These are phyloP conservation scores for Hanseniaspora gamundiae DNA, from an alignment of 1,139 yeast species.

Conservation along the genomic window DNA sequence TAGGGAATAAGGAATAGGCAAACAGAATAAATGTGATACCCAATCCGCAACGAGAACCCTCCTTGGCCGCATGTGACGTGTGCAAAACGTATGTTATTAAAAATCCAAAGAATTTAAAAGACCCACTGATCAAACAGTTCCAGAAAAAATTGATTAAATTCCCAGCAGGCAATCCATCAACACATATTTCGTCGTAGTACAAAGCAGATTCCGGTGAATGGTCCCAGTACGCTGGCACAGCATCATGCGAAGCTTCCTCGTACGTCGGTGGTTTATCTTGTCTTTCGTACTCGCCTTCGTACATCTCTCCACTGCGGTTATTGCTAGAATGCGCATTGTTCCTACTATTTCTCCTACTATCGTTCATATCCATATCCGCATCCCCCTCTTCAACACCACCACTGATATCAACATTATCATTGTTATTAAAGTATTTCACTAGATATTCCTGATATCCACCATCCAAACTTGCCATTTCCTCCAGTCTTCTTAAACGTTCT, in stretches of 20 bases:
- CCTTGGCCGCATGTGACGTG: conserved; percentile 94
- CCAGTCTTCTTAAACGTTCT: conserved; percentile 1
- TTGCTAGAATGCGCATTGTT: no score
- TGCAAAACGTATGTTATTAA: conserved; percentile 80
- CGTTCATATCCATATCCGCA: no score
- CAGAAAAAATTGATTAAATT: conserved; percentile 75
- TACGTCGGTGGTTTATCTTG: conserved; percentile 76
- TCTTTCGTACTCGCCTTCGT: conserved; percentile 23
- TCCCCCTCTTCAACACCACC: no score
- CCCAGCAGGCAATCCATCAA: conserved; percentile 96
- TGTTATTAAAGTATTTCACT: neutral
- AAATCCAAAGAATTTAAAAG: conserved; percentile 91
- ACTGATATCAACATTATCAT: neutral
- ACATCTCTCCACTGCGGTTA: neutral
- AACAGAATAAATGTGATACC: conserved; percentile 75
- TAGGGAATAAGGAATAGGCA: conserved; percentile 64
- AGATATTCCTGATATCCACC: neutral
- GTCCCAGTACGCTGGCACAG: conserved; percentile 97
- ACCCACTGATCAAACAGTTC: conserved; percentile 79
- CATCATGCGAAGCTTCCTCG: conserved; percentile 90
- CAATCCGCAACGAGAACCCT: conserved; percentile 88
- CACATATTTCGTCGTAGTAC: conserved; percentile 76
- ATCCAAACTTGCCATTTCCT: conserved; percentile 1
- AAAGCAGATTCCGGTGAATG: conserved; percentile 59
- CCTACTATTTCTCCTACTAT: neutral